Evolutionary conservation across 2,329 filamentous ascomycete species (phyloP), one percentile per base, ranked within the genome.

Genomic region (Westerdykella sp.): DNA sequence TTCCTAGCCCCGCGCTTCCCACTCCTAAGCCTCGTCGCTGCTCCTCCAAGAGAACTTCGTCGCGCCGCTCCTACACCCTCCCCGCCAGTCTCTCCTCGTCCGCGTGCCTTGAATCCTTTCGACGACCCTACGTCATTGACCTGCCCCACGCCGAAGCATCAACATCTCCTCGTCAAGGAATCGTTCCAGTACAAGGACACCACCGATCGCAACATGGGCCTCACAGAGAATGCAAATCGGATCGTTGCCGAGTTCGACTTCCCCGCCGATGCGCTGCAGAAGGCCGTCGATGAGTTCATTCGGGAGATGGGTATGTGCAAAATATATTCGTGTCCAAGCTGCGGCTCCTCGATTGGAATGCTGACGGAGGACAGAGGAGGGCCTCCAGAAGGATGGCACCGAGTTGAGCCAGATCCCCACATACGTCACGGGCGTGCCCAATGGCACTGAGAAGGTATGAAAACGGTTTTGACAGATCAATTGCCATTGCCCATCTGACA

Each of bases 351-450:
- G 18, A 21, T 34, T 34, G 32, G 32, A 21, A 11, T n/a, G 45
- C 56, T 53, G 51, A 57, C 50, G 35, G 34, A 41, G 36, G 34
- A 52, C 56, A 90, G 86, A 85, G 52, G 86, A 95, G 73, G 93
- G 93, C 22, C 73, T 97, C 53, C 72, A 80, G 47, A 81, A 83
- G 59, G 81, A 90, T 56, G 84, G 83, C 49, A 84, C 87, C 25
- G 89, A 84, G 55, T 71, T 98, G 73, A 91, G 86, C 71, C 93
- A 97, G 73, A 97, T 98, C 60, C 93, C 93, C 6, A 95, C 90
- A 34, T 98, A 95, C 69, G 91, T 98, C 54, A 97, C 93, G 1
- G 84, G 81, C 30, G 90, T 97, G 22, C 93, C 93, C 63, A 93
- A 97, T 77, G 93, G 93, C 57, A 96, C 90, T 3, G 93, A 98